Evolutionary conservation across 768 basidiomycete species (phyloP).

Genomic region (Suillus cothurnatus): DNA sequence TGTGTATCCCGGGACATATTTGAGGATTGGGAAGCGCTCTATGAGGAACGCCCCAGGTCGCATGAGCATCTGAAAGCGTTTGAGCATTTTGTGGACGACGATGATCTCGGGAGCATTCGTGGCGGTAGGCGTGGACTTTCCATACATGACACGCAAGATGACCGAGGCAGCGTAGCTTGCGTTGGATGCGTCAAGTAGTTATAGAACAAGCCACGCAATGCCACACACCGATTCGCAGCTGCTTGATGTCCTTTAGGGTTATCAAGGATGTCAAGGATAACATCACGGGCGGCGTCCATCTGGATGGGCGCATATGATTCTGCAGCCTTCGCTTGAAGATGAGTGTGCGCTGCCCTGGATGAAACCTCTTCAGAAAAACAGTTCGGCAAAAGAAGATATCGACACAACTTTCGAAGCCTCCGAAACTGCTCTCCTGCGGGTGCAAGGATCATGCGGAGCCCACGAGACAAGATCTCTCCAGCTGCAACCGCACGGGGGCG

Average conservation of each 20-base stretch:
- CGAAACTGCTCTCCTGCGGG: conserved; percentile 61
- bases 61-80: conserved; percentile 38
- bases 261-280: conserved; percentile 33
- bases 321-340: conserved; percentile 55
- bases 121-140: conserved; percentile 33
- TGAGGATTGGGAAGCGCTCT: conserved; percentile 40
- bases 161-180: conserved; percentile 35
- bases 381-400: not conserved
- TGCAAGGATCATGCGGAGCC: conserved; percentile 57
- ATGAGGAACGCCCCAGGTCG: conserved; percentile 38
- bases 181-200: conserved; percentile 20
- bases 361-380: not conserved
- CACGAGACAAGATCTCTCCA: conserved; percentile 60
- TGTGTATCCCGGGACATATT: conserved; percentile 63
- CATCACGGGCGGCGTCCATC: conserved; percentile 35
- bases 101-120: conserved; percentile 33
- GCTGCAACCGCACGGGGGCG: conserved; percentile 57
- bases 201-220: conserved; percentile 49
- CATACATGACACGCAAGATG: conserved; percentile 36
- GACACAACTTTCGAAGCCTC: conserved; percentile 55
- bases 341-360: conserved; percentile 55
- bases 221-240: conserved; percentile 47
- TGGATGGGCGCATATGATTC: conserved; percentile 52
- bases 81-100: conserved; percentile 34
- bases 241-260: conserved; percentile 47